Base-by-base conservation (phyloP, 176 grass and related monocot species). In the Cocos nucifera region DNA sequence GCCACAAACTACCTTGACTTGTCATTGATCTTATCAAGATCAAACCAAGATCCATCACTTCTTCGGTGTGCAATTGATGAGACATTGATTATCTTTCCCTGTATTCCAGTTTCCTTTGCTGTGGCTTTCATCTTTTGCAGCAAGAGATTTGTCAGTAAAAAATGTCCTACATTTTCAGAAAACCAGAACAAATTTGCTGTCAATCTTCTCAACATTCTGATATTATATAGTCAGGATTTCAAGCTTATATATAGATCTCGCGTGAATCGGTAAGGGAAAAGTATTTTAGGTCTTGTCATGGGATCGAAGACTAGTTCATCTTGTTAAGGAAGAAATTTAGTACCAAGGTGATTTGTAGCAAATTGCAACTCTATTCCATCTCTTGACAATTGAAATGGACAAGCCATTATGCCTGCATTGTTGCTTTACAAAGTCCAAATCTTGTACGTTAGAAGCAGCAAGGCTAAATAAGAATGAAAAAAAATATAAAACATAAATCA, bases 121-220 rank as follows among this genome's bases (percentile, higher is more conserved):
- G 87, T 97, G 32, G 66, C 51, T 82, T 97, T 91, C 87, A 96
- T 83, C 77, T 96, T 96, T 10, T 86, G 75, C 12, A 96, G 78
- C 20, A 96, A 64, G 57, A 96, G 75, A 66, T 75, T 80, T 53
- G 83, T 90, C 75, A 90, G 78, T 49, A 90, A 78, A 72, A 87
- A 96, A 82, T 96, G 86, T 15, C 91, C 91, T 90, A 75, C 55
- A 64, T 67, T 50, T 25, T 51, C 17, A 51, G 49, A 20, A 65
- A 65, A 53, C 28, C 4, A n/a, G 44, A 29, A 20, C 24, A 53
- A 57, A 44, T 69, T 21, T 15, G 12, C 4, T 54, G 23, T 30
- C 55, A 23, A 48, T 54, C 19, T 51, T 50, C 49, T 44, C 35
- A 44, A 12, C 35, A 44, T 12, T 44, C 35, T 44, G 35, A 14